Percentiles rank a stretch among this genome's conserved stretches.
Evolutionary conservation across 2,329 filamentous ascomycete genomes (phyloP).

Genomic region (Sordariomycetes sp.): DNA sequence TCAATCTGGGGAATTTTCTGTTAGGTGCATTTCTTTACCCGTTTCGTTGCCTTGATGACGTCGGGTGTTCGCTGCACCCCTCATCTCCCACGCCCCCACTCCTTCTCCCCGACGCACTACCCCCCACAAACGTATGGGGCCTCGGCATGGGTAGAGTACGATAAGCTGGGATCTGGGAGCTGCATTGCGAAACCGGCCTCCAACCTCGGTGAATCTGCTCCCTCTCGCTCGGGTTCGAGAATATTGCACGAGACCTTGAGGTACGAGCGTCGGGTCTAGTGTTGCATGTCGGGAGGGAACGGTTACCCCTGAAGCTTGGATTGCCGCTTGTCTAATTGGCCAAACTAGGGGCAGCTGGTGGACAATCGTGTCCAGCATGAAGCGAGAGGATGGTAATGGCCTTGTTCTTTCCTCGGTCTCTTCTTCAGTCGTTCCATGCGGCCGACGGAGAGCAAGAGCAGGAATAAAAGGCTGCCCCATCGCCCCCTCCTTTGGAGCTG

Average conservation of each 20-base stretch:
- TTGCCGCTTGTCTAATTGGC: neutral
- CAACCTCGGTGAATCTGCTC: no score
- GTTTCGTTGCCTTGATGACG: neutral
- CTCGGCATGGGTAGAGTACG: neutral
- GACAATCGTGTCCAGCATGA: neutral
- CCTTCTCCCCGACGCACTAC: neutral
- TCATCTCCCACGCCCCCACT: neutral
- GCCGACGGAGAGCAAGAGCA: neutral
- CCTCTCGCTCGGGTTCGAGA: no score
- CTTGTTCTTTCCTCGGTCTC: neutral
- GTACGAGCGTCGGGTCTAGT: neutral
- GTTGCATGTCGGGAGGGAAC: neutral
- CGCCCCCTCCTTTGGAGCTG: neutral
- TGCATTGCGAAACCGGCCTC: neutral
- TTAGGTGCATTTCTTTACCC: neutral
- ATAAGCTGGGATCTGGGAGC: conserved; percentile 1
- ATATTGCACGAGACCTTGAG: no score
- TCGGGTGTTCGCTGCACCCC: neutral
- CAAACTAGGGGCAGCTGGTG: neutral
- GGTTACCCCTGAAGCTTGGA: neutral
- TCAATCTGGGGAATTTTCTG: neutral
- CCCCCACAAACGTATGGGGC: neutral
- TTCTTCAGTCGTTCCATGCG: neutral
- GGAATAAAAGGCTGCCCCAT: conserved; percentile 3
- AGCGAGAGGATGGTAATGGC: neutral